phyloP scores from a whole-genome alignment of 78 protist genomes.

The Tieghemostelium lacteum region DNA sequence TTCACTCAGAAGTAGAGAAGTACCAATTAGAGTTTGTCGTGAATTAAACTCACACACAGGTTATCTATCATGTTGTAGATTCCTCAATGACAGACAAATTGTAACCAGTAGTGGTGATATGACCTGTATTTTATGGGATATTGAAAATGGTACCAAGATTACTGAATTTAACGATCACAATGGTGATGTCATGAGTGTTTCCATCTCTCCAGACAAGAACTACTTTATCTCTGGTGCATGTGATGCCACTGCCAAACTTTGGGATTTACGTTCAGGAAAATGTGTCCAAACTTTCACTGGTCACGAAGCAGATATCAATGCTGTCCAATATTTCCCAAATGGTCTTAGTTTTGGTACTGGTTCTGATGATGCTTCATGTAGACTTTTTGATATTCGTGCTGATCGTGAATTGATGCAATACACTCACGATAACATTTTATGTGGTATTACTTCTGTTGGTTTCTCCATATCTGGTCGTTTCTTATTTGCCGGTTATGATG shows the following conservation, averaged over 20 bases:
- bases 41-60: slow-evolving; percentile 93
- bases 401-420: slow-evolving; percentile 92
- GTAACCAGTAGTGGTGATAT: slow-evolving; percentile 94
- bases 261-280: slow-evolving; percentile 93
- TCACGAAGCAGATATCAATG: slow-evolving; percentile 97
- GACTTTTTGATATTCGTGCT: slow-evolving; percentile 97
- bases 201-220: slow-evolving; percentile 81
- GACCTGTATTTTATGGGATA: slow-evolving; percentile 97
- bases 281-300: slow-evolving; percentile 95
- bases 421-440: slow-evolving; percentile 87
- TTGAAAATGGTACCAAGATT: slow-evolving; percentile 86
- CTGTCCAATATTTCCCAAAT: slow-evolving; percentile 92
- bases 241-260: slow-evolving; percentile 93
- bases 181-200: slow-evolving; percentile 96
- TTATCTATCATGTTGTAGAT: slow-evolving; percentile 97
- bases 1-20: slow-evolving; percentile 84
- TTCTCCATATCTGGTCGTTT: slow-evolving; percentile 89
- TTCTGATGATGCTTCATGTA: slow-evolving; percentile 96
- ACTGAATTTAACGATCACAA: slow-evolving; percentile 91
- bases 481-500: slow-evolving; percentile 82
- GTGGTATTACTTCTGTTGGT: slow-evolving; percentile 96
- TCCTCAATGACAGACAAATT: slow-evolving; percentile 90
- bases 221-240: slow-evolving; percentile 94
- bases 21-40: slow-evolving; percentile 78
- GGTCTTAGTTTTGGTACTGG: slow-evolving; percentile 95